phyloP scores from a whole-genome alignment of 1,284 basidiomycete genomes.

The Ustilago crameri region DNA sequence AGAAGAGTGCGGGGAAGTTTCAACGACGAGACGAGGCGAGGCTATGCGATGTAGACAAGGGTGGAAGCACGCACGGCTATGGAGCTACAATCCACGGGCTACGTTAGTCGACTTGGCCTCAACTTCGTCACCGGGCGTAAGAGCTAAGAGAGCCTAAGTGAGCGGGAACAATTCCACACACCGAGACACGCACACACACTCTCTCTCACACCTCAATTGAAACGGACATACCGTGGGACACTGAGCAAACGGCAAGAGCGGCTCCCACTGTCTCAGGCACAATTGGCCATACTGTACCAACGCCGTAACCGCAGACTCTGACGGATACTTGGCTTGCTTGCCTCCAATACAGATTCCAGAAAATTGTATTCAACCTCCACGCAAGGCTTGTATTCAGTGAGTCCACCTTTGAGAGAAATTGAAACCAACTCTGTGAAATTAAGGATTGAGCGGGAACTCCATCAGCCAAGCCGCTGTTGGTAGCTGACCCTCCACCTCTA shows the following conservation, averaged over 20 bases:
- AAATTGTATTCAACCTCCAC: neutral
- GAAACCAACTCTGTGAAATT: neutral
- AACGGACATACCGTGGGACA: neutral
- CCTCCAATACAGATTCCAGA: neutral
- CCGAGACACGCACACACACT: too few relatives aligned
- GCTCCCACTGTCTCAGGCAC: too few relatives aligned
- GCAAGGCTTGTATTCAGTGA: conserved; percentile 5
- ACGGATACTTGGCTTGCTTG: neutral
- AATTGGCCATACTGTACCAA: neutral
- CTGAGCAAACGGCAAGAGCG: too few relatives aligned
- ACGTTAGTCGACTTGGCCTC: neutral
- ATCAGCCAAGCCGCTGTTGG: too few relatives aligned
- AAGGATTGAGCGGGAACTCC: too few relatives aligned
- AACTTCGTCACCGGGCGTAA: too few relatives aligned
- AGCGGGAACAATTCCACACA: too few relatives aligned
- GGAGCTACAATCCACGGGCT: too few relatives aligned
- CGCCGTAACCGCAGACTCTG: too few relatives aligned
- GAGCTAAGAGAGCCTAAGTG: too few relatives aligned
- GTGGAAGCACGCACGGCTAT: neutral
- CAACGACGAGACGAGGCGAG: neutral
- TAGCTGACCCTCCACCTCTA: too few relatives aligned
- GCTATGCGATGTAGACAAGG: neutral
- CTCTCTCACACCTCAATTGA: neutral
- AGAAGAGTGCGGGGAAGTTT: conserved; percentile 25
- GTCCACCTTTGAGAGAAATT: too few relatives aligned